Base-by-base conservation (phyloP, 805 yeast species). In the Zygotorulaspora chibaensis region DNA sequence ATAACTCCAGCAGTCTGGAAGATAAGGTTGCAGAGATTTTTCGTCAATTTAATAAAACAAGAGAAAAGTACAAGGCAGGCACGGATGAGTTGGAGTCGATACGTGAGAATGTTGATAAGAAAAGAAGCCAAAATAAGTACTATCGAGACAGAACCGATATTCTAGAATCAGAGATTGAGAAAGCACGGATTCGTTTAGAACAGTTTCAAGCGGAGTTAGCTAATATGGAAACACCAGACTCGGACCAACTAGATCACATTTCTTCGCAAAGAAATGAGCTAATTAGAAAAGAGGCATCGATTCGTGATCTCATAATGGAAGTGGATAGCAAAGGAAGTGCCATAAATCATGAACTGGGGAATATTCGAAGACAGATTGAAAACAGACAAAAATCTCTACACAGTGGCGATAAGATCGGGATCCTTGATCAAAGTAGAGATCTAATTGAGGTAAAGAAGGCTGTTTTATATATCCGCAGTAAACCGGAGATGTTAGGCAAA, bases 351-450 rank as follows among this genome's bases (percentile, higher is more conserved):
- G 76, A 74, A 46, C 61, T 71, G 16, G 56, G 72, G 28, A 62
- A 62, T 12, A 47, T 70, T 9, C 56, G 68, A 28, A 50, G 52
- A 17, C 70, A 73, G 40, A 52, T 71, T 0, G 65, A 58, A 2
- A 56, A 55, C 2, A 52, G 74, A 18, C 68, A 72, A 45, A 63
- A 67, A 6, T 65, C 66, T 17, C 58, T 74, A 28, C 62, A 62
- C 25, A 69, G 78, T 8, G 73, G 69, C 11, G 90, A 84, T 59
- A 74, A 75, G 54, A 57, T 83, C 2, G 69, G 68, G 12, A 55
- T 78, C 3, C 59, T 84, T 18, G 74, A 75, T 48, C 55, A 53
- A 7, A 60, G 47, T 15, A 49, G 58, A 1, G 61, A 67, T 20
- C 58, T 68, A 33, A 49, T 61, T 17, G 62, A 60, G 20, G 71